These are phyloP conservation scores for Ascobolus immersus DNA, from an alignment of 495 filamentous ascomycete genomes.

Conservation along the genomic window DNA sequence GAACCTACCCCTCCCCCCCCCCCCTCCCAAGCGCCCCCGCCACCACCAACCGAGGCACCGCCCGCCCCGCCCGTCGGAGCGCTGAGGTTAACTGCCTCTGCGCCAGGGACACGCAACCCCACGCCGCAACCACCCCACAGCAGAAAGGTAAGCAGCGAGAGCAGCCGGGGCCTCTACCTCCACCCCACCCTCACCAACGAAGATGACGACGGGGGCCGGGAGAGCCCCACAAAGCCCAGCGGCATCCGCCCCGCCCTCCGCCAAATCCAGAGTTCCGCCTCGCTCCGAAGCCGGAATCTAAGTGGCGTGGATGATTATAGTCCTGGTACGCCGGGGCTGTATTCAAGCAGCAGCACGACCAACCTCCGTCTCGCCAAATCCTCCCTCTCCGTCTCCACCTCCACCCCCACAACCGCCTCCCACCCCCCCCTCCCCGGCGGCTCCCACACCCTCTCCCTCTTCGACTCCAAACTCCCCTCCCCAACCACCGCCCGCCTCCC, in stretches of 20 bases:
- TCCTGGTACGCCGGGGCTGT: conserved; percentile 45
- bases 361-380: conserved; percentile 18
- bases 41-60: conserved; percentile 10
- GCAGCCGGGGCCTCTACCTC: conserved; percentile 5
- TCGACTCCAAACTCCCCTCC: conserved; percentile 62
- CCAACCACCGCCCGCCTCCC: conserved; percentile 41
- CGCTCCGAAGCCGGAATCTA: conserved; percentile 40
- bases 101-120: neutral
- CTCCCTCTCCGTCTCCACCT: conserved; percentile 42
- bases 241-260: conserved; percentile 24
- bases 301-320: conserved; percentile 34
- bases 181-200: conserved; percentile 18
- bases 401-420: conserved; percentile 27
- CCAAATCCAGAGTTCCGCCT: conserved; percentile 59
- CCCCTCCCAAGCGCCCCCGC: conserved; percentile 10
- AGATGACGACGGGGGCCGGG: conserved; percentile 2
- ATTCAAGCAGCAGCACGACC: conserved; percentile 21
- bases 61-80: conserved; percentile 13
- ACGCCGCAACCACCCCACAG: neutral
- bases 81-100: neutral
- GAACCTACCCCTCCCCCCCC: conserved; percentile 16
- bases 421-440: conserved; percentile 15
- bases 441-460: conserved; percentile 48
- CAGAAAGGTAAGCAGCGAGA: neutral
- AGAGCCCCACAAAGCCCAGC: conserved; percentile 4